A percentile compares a stretch with the other conserved stretches of the same genome.
Evolutionary conservation across 2,329 filamentous ascomycete species (phyloP).

Genomic region (Colletotrichum acutatum): DNA sequence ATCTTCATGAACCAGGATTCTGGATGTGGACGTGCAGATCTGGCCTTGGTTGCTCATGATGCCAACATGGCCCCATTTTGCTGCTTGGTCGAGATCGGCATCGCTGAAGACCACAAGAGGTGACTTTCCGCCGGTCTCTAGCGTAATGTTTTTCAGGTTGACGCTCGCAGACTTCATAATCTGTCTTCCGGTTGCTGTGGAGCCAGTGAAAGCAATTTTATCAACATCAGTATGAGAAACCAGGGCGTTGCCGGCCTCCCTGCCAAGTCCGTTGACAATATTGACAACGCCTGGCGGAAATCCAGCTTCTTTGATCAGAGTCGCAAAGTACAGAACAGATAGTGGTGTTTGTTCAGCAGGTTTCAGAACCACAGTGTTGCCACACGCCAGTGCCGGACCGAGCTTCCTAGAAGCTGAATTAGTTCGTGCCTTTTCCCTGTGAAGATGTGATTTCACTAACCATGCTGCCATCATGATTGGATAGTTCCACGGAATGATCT

Average conservation of each 20-base stretch:
- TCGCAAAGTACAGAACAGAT: conserved; percentile 72
- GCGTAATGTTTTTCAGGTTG: conserved; percentile 73
- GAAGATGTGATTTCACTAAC: background rate
- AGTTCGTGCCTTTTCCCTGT: background rate
- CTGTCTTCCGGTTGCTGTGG: conserved; percentile 75
- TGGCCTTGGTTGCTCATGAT: conserved; percentile 73
- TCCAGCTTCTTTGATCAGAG: conserved; percentile 76
- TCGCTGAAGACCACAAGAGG: conserved; percentile 73
- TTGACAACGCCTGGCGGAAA: conserved; percentile 85
- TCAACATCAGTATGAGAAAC: conserved; percentile 75
- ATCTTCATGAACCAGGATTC: conserved; percentile 71
- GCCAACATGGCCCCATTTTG: conserved; percentile 65
- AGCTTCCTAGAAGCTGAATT: conserved; percentile 71
- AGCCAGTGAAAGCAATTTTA: conserved; percentile 84
- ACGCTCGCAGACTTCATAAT: conserved; percentile 82
- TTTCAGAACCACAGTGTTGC: conserved; percentile 73
- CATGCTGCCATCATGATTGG: conserved; percentile 55
- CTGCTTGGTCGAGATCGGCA: conserved; percentile 74
- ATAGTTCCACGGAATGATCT: conserved; percentile 85
- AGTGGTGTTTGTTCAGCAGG: conserved; percentile 75
- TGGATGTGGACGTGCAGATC: conserved; percentile 72
- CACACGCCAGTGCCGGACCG: conserved; percentile 74
- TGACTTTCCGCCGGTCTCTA: conserved; percentile 76
- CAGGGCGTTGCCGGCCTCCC: conserved; percentile 74
- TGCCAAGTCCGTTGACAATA: conserved; percentile 77